Base-by-base conservation (phyloP, 179 eudicot genomes). In the Amaranthus tricolor region DNA sequence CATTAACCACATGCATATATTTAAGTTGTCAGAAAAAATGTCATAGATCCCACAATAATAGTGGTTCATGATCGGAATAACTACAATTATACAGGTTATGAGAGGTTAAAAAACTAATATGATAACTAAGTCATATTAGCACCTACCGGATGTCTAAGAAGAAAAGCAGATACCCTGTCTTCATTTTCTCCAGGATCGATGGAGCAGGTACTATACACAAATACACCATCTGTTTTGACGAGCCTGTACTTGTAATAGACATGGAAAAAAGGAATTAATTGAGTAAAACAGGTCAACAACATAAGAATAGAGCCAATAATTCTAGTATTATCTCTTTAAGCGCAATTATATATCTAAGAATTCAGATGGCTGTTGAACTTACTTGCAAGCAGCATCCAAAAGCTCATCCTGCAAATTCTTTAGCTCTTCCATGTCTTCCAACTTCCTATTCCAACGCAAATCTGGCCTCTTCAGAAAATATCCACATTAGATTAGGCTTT, bases 101-200 rank as follows among this genome's bases (percentile, higher is more conserved):
- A 75, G 59, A 19, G 15, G 63, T 31, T 31, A 31, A 31, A 16
- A 64, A 51, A 58, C 13, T 61, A 12, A 1, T 15, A 31, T 44
- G 62, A 45, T 51, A 45, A 72, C 24, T 8, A 68, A 43, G 48
- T n/a, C 40, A 62, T 19, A 71, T 52, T 4, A 58, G 47, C 31
- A 70, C 80, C 51, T 85, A 92, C 97, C 66, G 87, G 95, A 79
- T 93, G 92, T 76, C 93, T 85, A 51, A 73, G 85, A 83, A 92
- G 89, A 86, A 95, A 95, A 71, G 97, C 91, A 77, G 80, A 75
- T 44, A 95, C 83, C 81, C 99, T 84, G 56, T 95, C 97, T 81
- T 95, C 97, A 71, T 95, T 95, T 85, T 95, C 99, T 82, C 82
- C 93, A 21, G 90, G 92, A 85, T 95, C 99, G 69, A 95, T 89